Conservation (phyloP, 768 basidiomycete genomes). For the Floccularia luteovirens region DNA sequence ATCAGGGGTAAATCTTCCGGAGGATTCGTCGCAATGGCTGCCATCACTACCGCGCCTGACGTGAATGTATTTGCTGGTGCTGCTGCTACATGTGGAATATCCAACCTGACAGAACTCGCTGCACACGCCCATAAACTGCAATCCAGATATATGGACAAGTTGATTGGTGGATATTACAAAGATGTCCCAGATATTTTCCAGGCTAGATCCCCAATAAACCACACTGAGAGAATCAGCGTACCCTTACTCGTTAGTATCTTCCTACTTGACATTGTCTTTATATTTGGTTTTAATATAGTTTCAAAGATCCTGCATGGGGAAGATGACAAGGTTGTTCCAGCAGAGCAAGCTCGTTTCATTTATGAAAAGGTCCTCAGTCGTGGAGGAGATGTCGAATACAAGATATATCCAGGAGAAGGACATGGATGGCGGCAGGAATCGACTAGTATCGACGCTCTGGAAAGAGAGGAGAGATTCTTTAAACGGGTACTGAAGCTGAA, state of each 20-base stretch:
- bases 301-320: background rate
- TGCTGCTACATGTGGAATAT: constrained; percentile 62
- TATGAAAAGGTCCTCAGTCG: background rate
- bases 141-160: constrained; percentile 45
- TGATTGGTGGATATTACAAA: constrained; percentile 52
- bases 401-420: background rate
- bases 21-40: constrained; percentile 60
- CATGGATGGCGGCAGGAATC: background rate
- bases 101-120: constrained; percentile 48
- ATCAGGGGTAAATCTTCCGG: constrained; percentile 73
- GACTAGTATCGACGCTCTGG: background rate
- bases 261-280: background rate
- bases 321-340: background rate
- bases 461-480: background rate
- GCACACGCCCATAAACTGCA: constrained; percentile 72
- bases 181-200: constrained; percentile 13
- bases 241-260: background rate
- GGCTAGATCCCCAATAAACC: background rate
- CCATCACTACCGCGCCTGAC: constrained; percentile 28
- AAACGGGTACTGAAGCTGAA: background rate
- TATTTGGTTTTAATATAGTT: background rate
- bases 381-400: background rate
- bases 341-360: background rate
- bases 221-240: background rate
- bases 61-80: constrained; percentile 42